Percentiles rank a stretch among this genome's conserved stretches.
Conservation (phyloP, 139 green algal species). For the Chlamydomonas sp. region DNA sequence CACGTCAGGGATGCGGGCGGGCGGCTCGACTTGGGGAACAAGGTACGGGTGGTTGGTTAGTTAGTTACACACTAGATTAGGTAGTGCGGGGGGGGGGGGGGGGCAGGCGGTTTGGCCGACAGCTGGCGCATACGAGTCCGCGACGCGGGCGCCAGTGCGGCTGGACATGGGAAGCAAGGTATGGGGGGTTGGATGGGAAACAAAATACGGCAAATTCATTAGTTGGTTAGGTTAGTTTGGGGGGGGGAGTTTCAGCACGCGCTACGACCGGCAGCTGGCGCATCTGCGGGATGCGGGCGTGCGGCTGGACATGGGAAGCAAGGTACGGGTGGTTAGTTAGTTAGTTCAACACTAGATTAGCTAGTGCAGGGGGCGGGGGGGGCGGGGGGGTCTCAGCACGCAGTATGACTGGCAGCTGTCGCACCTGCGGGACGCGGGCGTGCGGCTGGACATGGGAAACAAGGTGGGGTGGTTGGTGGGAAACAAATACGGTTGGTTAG, state of each 20-base stretch:
- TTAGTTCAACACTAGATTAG: conserved; percentile 7
- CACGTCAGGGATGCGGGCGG: conserved; percentile 50
- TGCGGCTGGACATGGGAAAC: conserved; percentile 46
- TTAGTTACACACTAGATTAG: conserved; percentile 7
- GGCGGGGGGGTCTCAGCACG: conserved; percentile 75
- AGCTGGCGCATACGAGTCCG: conserved; percentile 54
- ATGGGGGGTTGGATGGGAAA: conserved; percentile 49
- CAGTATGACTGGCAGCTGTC: conserved; percentile 46
- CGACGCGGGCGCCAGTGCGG: conserved; percentile 50
- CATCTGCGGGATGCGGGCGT: conserved; percentile 59
- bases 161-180: conserved; percentile 48
- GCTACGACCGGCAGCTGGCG: conserved; percentile 45
- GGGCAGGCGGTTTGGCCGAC: conserved; percentile 54
- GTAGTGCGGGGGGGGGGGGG: conserved; percentile 3
- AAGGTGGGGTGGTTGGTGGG: conserved; percentile 54
- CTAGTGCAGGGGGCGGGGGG: conserved; percentile 7
- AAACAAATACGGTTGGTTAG: no score
- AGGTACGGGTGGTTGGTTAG: no score
- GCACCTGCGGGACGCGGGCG: conserved; percentile 51
- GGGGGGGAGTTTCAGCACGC: conserved; percentile 73
- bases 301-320: conserved; percentile 36
- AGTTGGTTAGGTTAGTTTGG: no score
- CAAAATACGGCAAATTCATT: no score
- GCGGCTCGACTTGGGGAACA: conserved; percentile 20
- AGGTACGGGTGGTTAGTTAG: no score